Evolutionary conservation across 768 basidiomycete species (phyloP).

Genomic region (Gelatoporia subvermispora): DNA sequence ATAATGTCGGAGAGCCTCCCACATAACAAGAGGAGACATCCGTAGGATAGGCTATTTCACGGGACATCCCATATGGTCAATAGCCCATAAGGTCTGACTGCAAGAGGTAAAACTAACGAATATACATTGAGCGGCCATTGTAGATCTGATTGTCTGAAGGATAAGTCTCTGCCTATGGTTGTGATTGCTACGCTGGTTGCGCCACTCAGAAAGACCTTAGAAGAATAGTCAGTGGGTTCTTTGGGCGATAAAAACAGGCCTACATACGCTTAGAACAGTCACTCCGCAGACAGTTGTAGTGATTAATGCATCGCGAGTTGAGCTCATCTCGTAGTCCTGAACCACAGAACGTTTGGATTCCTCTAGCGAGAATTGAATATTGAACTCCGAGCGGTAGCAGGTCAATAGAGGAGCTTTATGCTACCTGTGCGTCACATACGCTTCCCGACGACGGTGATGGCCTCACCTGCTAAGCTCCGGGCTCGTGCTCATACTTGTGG

Average conservation of each 20-base stretch:
- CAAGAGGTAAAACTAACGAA: constrained; percentile 9
- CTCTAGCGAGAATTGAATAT: too few relatives aligned
- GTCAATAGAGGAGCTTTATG: too few relatives aligned
- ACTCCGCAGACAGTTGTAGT: constrained; percentile 17
- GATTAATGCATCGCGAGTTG: constrained; percentile 7
- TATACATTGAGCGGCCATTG: constrained; percentile 21
- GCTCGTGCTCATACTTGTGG: too few relatives aligned
- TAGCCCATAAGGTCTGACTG: too few relatives aligned
- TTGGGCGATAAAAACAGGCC: background rate
- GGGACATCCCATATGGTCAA: background rate
- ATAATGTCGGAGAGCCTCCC: constrained; percentile 17
- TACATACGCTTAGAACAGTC: constrained; percentile 16
- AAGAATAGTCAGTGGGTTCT: background rate
- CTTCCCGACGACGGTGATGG: too few relatives aligned
- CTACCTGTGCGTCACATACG: too few relatives aligned
- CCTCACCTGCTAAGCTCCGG: too few relatives aligned
- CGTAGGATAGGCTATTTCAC: constrained; percentile 14
- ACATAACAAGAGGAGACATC: constrained; percentile 15
- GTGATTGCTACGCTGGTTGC: constrained; percentile 18
- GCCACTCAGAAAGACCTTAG: constrained; percentile 18
- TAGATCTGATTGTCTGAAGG: constrained; percentile 18
- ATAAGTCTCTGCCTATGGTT: constrained; percentile 18
- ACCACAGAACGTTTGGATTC: too few relatives aligned
- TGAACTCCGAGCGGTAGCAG: too few relatives aligned
- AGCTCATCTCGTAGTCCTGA: background rate